Percentiles rank a stretch among this genome's conserved stretches.
Conservation (phyloP, 768 basidiomycete genomes). For the Xerocomellus chrysenteron region DNA sequence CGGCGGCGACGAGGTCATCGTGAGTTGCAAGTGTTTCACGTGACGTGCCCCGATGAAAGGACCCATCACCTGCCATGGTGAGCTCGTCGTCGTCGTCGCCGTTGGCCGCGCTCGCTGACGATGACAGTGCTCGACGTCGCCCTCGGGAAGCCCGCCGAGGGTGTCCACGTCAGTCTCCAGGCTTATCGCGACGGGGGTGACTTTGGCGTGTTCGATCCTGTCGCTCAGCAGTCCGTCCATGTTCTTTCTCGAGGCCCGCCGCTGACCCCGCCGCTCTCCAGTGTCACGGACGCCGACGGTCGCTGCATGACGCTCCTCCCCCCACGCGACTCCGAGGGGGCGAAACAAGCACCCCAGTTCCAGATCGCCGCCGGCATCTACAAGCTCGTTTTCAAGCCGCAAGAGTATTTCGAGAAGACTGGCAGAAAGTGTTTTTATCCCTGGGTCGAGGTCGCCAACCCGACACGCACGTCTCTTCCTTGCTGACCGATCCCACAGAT, state of each 20-base stretch:
- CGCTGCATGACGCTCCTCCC: constrained; percentile 79
- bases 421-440: constrained; percentile 81
- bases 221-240: constrained; percentile 62
- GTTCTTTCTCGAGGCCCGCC: not conserved
- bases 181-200: constrained; percentile 39
- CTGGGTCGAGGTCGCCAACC: constrained; percentile 71
- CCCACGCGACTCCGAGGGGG: constrained; percentile 45
- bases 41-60: constrained; percentile 47
- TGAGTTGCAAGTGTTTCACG: not conserved
- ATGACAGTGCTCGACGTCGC: constrained; percentile 80
- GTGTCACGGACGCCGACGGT: constrained; percentile 78
- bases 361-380: constrained; percentile 56
- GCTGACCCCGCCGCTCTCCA: constrained; percentile 28
- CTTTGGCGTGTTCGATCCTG: constrained; percentile 46
- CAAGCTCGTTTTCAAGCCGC: constrained; percentile 83
- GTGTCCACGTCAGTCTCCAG: constrained; percentile 65
- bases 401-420: constrained; percentile 71
- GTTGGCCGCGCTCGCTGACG: not conserved
- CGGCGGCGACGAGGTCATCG: constrained; percentile 50
- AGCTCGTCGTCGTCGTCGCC: constrained; percentile 12
- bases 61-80: constrained; percentile 91
- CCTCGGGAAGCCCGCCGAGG: constrained; percentile 75
- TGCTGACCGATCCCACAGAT: constrained; percentile 49
- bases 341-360: constrained; percentile 37
- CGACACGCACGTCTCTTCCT: not conserved